Conservation (phyloP, 2,329 filamentous ascomycete genomes). For the Microcera coccophila region DNA sequence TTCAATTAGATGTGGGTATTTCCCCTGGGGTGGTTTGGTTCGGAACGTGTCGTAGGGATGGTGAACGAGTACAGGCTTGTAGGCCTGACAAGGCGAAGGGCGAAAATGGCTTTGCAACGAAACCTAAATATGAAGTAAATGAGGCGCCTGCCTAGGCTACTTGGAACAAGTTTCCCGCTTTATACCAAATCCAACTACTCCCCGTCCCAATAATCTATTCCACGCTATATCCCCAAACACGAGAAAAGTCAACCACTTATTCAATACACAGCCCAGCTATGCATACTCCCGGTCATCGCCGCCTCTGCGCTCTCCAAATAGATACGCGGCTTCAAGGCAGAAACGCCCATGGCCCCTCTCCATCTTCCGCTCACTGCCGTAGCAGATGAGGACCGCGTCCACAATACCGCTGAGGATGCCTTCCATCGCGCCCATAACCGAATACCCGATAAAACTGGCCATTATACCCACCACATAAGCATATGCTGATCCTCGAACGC, state of each 20-base stretch:
- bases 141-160: too few species aligned
- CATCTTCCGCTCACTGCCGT: constrained; percentile 80
- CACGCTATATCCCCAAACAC: constrained; percentile 2
- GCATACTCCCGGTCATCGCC: constrained; percentile 28
- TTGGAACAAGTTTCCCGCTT: not conserved
- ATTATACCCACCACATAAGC: constrained; percentile 92
- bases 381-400: constrained; percentile 87
- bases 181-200: not conserved
- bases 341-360: constrained; percentile 68
- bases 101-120: too few species aligned
- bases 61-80: too few species aligned
- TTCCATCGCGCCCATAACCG: constrained; percentile 85
- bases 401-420: constrained; percentile 82
- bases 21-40: too few species aligned
- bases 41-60: too few species aligned
- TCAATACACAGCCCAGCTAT: constrained; percentile 12
- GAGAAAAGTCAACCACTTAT: constrained; percentile 6
- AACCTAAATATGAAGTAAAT: too few species aligned
- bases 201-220: not conserved
- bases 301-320: constrained; percentile 68
- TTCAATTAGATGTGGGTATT: too few species aligned
- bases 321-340: constrained; percentile 83
- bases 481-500: constrained; percentile 76
- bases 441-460: constrained; percentile 92
- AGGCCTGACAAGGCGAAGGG: too few species aligned